phyloP scores from a whole-genome alignment of 2,329 filamentous ascomycete species.

The Penicillium sp. region DNA sequence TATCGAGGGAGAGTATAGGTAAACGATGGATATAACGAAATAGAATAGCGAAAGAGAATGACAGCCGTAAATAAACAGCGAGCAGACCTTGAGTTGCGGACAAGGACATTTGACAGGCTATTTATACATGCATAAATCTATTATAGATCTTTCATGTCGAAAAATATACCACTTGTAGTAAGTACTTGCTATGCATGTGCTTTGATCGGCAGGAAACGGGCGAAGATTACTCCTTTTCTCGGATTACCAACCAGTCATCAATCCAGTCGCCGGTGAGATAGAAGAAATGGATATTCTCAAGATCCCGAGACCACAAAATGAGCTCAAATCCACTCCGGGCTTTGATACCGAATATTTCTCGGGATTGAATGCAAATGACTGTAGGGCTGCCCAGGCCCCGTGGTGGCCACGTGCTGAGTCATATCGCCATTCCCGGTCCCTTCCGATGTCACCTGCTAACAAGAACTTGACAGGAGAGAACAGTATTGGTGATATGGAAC shows the following conservation, averaged over 20 bases:
- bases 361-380: constrained; percentile 11
- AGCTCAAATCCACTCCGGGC: not conserved
- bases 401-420: constrained; percentile 3
- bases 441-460: constrained; percentile 28
- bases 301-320: not conserved
- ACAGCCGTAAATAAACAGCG: no score
- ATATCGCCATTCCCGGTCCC: constrained; percentile 15
- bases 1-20: not conserved
- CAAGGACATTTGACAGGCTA: no score
- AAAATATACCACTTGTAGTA: not conserved
- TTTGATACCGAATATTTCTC: constrained; percentile 14
- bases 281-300: not conserved
- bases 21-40: no score
- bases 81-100: no score
- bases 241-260: not conserved
- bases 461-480: constrained; percentile 1
- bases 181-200: not conserved
- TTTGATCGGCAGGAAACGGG: not conserved
- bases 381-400: no score
- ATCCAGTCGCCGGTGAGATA: not conserved
- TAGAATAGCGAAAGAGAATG: no score
- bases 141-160: not conserved
- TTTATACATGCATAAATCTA: not conserved
- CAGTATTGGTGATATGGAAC: not conserved
- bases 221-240: not conserved